Base-by-base conservation (phyloP, 371 early-diverging fungal genomes). In the Haplosporangium sp. region DNA sequence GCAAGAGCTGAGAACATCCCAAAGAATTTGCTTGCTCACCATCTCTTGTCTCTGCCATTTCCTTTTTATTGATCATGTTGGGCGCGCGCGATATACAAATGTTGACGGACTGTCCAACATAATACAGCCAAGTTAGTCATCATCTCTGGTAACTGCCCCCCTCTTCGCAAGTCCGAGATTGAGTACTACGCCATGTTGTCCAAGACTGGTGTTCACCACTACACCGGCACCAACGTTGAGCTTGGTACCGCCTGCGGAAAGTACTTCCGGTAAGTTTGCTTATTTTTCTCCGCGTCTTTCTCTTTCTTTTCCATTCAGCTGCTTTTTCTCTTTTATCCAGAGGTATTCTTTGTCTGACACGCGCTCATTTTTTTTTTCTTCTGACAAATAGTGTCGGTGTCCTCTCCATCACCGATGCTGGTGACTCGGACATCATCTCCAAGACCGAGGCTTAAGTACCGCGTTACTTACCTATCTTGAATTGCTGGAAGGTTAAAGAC, bases 111-210 rank as follows among this genome's bases (percentile, higher is more conserved):
- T 48, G 57, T 63, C 18, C 29, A 20, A 18, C 18, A 20, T 21
- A 50, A 45, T 18, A 60, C 88, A 95, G 96, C 98, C 89, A 98
- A 97, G 94, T 91, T 98, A 81, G 90, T 99, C 86, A 92, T 99
- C 89, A 93, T 99, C 86, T 93, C 98, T 77, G 96, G 95, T 82
- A 99, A 99, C 95, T 95, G 96, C 90, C 98, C 98, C 74, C 95
- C 98, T 83, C 94, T 99, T 84, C 92, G 99, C 87, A 98, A 98
- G 92, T 96, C 96, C 69, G 99, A 99, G 92, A 92, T 99, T 83
- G 98, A 99, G 91, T 99, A 99, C 96, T 98, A 98, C 89, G 99
- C 99, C 86, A 99, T 99, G 99, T 91, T 99, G 85, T 95, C 97
- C 89, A 98, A 98, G 95, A 98, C 98, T 82, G 92, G 92, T 90